A percentile compares a stretch with the other conserved stretches of the same genome.
These are phyloP conservation scores for Fusarium vanettenii DNA, from an alignment of 2,329 filamentous ascomycete species.

Conservation along the genomic window DNA sequence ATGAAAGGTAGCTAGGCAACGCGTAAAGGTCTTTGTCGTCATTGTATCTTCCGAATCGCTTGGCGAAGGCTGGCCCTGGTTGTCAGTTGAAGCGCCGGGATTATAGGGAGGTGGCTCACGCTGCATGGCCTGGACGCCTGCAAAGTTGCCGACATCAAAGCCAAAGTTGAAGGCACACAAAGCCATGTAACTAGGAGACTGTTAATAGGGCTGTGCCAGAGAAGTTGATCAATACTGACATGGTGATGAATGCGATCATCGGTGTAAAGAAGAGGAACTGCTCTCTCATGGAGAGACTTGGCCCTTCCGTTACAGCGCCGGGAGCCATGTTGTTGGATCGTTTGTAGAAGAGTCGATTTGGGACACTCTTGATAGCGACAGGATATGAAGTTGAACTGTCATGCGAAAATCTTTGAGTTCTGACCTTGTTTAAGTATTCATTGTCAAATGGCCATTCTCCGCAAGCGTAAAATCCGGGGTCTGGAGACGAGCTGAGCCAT, in stretches of 20 bases:
- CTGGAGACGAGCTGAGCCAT: neutral
- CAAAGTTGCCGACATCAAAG: conserved; percentile 44
- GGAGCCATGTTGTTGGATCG: neutral
- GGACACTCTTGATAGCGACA: neutral
- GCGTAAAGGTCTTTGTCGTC: conserved; percentile 10
- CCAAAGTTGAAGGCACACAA: conserved; percentile 44
- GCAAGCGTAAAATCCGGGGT: neutral
- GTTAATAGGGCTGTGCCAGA: neutral
- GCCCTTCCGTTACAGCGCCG: neutral
- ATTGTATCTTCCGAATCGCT: conserved; percentile 39
- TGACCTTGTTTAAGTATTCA: neutral
- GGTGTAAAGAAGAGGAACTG: neutral
- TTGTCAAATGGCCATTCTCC: neutral
- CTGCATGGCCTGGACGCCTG: conserved; percentile 43
- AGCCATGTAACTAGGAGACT: conserved; percentile 36
- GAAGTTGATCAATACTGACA: neutral
- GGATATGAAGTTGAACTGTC: neutral
- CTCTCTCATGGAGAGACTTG: neutral
- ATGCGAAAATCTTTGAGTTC: neutral
- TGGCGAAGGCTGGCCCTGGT: conserved; percentile 17
- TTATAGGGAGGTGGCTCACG: neutral
- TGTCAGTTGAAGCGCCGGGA: neutral
- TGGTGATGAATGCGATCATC: neutral
- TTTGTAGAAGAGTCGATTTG: neutral
- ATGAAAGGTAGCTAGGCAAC: conserved; percentile 35